Conservation (phyloP, 768 basidiomycete species). For the Mrakia frigida region DNA sequence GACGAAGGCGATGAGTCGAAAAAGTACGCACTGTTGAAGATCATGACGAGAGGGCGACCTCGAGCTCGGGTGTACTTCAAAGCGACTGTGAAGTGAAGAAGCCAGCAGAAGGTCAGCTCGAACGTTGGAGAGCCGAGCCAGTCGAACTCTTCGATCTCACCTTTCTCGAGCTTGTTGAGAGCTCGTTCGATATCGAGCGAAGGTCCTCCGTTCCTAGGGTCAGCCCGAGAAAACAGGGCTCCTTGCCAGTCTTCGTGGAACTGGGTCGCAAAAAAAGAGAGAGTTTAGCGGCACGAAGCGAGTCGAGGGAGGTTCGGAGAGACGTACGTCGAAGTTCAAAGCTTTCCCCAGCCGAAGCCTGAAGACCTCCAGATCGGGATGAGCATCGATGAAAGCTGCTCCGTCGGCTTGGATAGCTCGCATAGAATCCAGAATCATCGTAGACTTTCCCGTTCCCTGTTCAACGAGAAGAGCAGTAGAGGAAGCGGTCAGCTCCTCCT, state of each 20-base stretch:
- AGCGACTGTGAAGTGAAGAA: conserved; percentile 51
- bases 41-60: conserved; percentile 67
- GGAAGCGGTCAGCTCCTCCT: too few species aligned
- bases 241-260: conserved; percentile 42
- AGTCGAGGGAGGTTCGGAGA: neutral
- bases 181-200: conserved; percentile 77
- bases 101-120: neutral
- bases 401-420: conserved; percentile 63
- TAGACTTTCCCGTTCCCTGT: conserved; percentile 74
- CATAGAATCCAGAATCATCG: conserved; percentile 81
- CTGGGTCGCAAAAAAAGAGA: too few species aligned
- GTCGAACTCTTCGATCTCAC: neutral
- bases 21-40: conserved; percentile 63
- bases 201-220: conserved; percentile 55
- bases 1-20: conserved; percentile 36
- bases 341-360: conserved; percentile 66
- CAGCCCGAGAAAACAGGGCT: conserved; percentile 27
- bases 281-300: neutral
- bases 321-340: conserved; percentile 14
- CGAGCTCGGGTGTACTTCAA: conserved; percentile 56
- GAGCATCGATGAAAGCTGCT: conserved; percentile 67
- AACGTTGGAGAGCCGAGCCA: neutral
- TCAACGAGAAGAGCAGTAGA: too few species aligned
- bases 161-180: conserved; percentile 68
- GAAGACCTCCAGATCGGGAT: conserved; percentile 82